These are phyloP conservation scores for Xylariaceae sp. DNA, from an alignment of 2,329 filamentous ascomycete genomes.

Conservation along the genomic window DNA sequence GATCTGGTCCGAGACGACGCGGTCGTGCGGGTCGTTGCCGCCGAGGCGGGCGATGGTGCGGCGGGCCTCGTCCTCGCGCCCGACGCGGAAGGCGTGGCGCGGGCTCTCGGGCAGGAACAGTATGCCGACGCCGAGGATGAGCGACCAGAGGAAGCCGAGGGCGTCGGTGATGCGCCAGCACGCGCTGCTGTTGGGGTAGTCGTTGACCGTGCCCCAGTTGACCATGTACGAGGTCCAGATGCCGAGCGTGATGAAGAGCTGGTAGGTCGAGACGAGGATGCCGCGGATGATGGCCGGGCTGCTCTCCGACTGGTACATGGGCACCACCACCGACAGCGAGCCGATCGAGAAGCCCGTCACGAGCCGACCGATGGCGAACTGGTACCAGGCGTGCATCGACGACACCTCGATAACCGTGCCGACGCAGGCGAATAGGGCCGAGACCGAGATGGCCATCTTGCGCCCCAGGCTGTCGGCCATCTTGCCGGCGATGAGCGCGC, in stretches of 20 bases:
- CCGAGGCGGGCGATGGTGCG: conserved; percentile 39
- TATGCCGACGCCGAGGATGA: conserved; percentile 42
- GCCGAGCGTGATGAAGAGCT: conserved; percentile 62
- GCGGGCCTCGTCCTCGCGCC: conserved; percentile 40
- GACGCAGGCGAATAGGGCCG: conserved; percentile 55
- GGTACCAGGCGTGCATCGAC: conserved; percentile 49
- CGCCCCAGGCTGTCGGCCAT: conserved; percentile 56
- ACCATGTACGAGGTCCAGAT: conserved; percentile 53
- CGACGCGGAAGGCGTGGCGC: conserved; percentile 40
- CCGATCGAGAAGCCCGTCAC: conserved; percentile 62
- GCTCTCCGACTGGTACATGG: conserved; percentile 63
- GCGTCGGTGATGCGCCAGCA: conserved; percentile 58
- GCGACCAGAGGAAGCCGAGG: conserved; percentile 47
- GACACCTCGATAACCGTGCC: conserved; percentile 59
- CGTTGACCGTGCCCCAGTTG: conserved; percentile 48
- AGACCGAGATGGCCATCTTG: conserved; percentile 52
- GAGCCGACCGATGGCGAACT: conserved; percentile 57
- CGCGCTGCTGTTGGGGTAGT: conserved; percentile 21
- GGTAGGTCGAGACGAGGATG: conserved; percentile 56
- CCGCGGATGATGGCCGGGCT: conserved; percentile 58
- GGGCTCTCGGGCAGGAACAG: conserved; percentile 49
- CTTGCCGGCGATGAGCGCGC: conserved; percentile 50
- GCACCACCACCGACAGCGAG: conserved; percentile 54
- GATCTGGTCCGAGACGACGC: conserved; percentile 39
- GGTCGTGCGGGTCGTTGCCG: conserved; percentile 31